Percentiles rank a stretch among this genome's conserved stretches.
phyloP scores from a whole-genome alignment of 352 stramenopile species.

The Globisporangium sylvaticum region DNA sequence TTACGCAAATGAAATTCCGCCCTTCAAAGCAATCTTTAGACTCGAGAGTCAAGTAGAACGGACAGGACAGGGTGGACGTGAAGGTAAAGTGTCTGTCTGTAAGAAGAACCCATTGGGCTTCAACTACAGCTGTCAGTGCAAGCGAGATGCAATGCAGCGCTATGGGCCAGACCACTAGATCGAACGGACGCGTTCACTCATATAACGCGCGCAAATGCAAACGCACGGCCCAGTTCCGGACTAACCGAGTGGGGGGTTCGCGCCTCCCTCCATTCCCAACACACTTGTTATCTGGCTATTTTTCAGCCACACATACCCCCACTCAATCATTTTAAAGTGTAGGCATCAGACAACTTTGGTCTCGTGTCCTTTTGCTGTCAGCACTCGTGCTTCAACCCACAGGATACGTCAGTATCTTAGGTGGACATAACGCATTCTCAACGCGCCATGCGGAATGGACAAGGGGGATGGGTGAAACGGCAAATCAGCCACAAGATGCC shows the following conservation, averaged over 20 bases:
- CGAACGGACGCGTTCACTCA: neutral
- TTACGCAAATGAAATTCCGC: neutral
- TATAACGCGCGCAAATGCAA: neutral
- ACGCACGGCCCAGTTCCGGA: neutral
- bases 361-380: neutral
- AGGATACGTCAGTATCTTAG: neutral
- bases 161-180: neutral
- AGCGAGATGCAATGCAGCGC: neutral
- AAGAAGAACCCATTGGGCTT: neutral
- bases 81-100: neutral
- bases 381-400: neutral
- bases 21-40: neutral
- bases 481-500: neutral
- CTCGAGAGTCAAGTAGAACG: neutral
- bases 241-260: neutral
- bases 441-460: neutral
- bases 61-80: neutral
- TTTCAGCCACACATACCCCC: neutral
- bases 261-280: neutral
- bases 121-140: neutral
- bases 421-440: neutral
- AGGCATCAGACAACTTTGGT: neutral
- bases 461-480: neutral
- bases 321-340: neutral
- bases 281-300: neutral